Percentiles rank a stretch among this genome's conserved stretches.
Evolutionary conservation across 176 grass and related monocot species (phyloP).

Genomic region (Musa troglodytarum): DNA sequence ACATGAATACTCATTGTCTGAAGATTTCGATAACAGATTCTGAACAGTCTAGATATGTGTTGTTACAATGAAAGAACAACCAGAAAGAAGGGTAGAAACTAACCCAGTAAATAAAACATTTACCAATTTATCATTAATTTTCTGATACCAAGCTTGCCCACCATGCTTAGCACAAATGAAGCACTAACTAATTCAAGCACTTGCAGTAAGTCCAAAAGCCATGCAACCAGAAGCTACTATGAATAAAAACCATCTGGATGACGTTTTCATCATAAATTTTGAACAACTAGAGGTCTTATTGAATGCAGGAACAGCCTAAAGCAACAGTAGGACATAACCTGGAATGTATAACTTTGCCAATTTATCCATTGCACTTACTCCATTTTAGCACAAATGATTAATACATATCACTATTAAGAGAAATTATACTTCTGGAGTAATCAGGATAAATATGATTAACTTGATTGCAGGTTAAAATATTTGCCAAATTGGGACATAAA

Average conservation of each 20-base stretch:
- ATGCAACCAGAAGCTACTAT: not conserved
- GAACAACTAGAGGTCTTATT: not conserved
- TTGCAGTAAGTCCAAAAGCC: not conserved
- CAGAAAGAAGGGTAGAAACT: not conserved
- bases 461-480: not conserved
- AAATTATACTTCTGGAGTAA: not conserved
- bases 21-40: not conserved
- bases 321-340: not conserved
- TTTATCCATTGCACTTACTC: not conserved
- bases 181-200: not conserved
- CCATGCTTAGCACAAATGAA: not conserved
- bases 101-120: not conserved
- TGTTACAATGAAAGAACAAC: not conserved
- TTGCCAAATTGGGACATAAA: not conserved
- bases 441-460: not conserved
- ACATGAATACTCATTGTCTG: not conserved
- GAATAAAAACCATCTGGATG: not conserved
- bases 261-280: not conserved
- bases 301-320: not conserved
- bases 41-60: not conserved
- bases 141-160: not conserved
- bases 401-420: not conserved
- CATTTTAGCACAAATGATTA: not conserved
- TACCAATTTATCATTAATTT: not conserved
- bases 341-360: not conserved